Conservation (phyloP, 441 rosid species). For the Biscutella laevigata region DNA sequence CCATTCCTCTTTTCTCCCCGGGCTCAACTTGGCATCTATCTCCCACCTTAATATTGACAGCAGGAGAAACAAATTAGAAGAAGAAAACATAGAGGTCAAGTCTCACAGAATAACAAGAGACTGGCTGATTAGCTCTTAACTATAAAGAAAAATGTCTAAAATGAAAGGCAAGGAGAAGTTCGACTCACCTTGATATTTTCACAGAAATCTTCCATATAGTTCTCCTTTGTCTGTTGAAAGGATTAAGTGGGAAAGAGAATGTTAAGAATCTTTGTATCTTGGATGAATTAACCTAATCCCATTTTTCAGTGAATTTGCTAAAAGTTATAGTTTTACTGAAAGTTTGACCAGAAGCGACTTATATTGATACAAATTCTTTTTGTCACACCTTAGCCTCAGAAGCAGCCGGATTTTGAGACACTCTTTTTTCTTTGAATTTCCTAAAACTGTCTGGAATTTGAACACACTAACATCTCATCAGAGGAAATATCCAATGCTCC, state of each 20-base stretch:
- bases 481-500: not conserved
- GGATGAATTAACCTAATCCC: not conserved
- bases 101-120: conserved; percentile 7
- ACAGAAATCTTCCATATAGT: conserved; percentile 72
- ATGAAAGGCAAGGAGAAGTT: not conserved
- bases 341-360: conserved; percentile 2
- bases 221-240: conserved; percentile 43
- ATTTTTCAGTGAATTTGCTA: not conserved
- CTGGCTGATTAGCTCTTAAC: conserved; percentile 7
- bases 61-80: not conserved
- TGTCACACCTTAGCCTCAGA: conserved; percentile 52
- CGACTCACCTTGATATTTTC: conserved; percentile 58
- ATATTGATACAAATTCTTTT: not conserved
- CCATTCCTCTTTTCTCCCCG: conserved; percentile 85
- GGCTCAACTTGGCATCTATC: conserved; percentile 94
- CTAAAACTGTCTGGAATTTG: conserved; percentile 59
- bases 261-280: not conserved
- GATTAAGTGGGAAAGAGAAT: conserved; percentile 4
- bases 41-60: conserved; percentile 48
- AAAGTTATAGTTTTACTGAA: not conserved
- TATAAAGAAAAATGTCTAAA: not conserved
- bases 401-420: conserved; percentile 55
- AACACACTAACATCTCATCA: conserved; percentile 5
- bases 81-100: not conserved
- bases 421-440: conserved; percentile 65